phyloP scores from a whole-genome alignment of 2,329 filamentous ascomycete genomes.

The Arthrobotrys entomopaga region DNA sequence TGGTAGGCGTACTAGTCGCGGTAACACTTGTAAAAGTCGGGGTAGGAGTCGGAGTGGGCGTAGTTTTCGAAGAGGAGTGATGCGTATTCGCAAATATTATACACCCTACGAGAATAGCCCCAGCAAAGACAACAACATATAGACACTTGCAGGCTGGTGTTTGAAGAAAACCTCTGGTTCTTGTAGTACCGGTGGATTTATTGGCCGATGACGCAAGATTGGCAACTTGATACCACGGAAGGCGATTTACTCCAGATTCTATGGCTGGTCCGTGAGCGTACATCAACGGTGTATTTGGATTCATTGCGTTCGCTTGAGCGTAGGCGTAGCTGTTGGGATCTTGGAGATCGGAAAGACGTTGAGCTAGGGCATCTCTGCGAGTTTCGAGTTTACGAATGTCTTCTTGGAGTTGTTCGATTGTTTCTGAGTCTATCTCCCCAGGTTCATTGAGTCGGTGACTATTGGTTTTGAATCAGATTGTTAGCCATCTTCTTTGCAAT shows the following conservation, averaged over 20 bases:
- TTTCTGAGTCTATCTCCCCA: background rate
- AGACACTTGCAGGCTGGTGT: background rate
- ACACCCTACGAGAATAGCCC: background rate
- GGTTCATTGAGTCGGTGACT: background rate
- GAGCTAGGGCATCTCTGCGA: slow-evolving; percentile 10
- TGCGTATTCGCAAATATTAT: background rate
- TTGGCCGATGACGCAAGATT: background rate
- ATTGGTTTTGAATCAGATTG: background rate
- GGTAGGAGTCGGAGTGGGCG: background rate
- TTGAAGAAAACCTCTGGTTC: background rate
- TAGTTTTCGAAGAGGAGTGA: background rate
- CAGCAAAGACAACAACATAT: background rate
- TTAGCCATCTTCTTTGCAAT: background rate
- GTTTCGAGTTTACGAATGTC: slow-evolving; percentile 18
- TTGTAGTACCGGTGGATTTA: background rate
- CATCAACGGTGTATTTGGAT: slow-evolving; percentile 23
- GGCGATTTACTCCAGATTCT: background rate
- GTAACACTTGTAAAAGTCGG: background rate
- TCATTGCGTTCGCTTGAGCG: slow-evolving; percentile 5
- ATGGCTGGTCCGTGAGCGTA: slow-evolving; percentile 7
- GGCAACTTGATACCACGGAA: background rate
- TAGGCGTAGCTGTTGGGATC: slow-evolving; percentile 32
- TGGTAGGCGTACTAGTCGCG: background rate
- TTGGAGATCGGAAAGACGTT: slow-evolving; percentile 30
- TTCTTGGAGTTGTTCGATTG: slow-evolving; percentile 27